Evolutionary conservation across 106 monocot species (phyloP), one percentile per base, ranked within the genome.

Genomic region (Allium fistulosum): DNA sequence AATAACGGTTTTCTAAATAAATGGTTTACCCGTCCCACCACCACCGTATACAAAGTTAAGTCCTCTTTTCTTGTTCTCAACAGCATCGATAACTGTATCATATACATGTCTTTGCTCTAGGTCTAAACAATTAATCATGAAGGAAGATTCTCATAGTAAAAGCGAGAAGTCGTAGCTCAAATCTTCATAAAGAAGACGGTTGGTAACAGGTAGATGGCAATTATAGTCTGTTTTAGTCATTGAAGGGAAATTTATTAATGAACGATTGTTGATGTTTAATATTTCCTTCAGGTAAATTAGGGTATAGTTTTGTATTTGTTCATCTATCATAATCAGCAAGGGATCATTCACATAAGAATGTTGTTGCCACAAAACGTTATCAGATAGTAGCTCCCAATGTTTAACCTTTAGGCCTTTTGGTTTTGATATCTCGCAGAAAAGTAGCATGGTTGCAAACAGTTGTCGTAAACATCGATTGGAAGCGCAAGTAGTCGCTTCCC

Each of bases 21-120:
- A 73, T 37, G 79, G 68, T 17, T 79, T 79, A 22, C 78, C 78
- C 26, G 66, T 68, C 0, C 78, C 78, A 27, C 67, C 78, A 51
- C 59, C 55, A 52, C 65, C 58, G 22, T 59, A 48, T 22, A 11
- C 8, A 37, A 61, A 26, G 45, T 28, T 28, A 13, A 62, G 9
- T 10, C 13, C 18, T 8, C 62, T 37, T 71, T 10, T 7, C 6
- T 50, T 5, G 4, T 6, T 51, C 11, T 17, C 59, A 10, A 9
- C 48, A 57, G 63, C 8, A 11, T 62, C 10, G 9, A 62, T 10
- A 10, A 77, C 46, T 49, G n/a, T 12, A 48, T 51, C 7, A 57
- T 46, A 76, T 7, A 70, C 26, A 7, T 8, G 10, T 28, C 9
- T 70, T 63, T 76, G 76, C 18, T 70, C 69, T 18, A 12, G 18